phyloP scores from a whole-genome alignment of 495 filamentous ascomycete genomes.

The Neurospora sp. region DNA sequence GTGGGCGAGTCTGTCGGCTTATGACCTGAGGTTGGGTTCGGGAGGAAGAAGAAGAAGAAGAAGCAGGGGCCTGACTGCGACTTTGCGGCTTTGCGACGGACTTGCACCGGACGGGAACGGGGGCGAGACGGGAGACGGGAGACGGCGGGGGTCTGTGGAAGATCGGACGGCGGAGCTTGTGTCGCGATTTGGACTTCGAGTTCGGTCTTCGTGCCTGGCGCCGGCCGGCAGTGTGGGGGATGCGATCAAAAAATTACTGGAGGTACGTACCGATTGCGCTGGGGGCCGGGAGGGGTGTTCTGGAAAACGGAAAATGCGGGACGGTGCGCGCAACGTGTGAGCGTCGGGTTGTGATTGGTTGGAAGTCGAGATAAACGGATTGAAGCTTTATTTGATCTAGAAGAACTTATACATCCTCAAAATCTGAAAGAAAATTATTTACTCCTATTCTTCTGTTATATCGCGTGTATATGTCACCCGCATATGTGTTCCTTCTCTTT shows the following conservation, averaged over 20 bases:
- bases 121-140: background rate
- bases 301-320: background rate
- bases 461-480: background rate
- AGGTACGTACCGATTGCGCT: background rate
- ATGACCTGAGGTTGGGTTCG: no score
- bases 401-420: no score
- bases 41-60: no score
- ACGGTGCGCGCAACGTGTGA: background rate
- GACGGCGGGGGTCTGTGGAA: background rate
- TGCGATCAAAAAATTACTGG: background rate
- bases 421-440: no score
- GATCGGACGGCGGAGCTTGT: background rate
- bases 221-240: background rate
- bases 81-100: background rate
- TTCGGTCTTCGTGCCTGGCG: background rate
- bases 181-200: background rate
- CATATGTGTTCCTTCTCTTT: background rate
- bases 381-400: background rate
- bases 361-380: background rate
- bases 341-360: background rate
- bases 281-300: background rate
- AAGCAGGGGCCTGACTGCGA: background rate
- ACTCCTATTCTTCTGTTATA: no score
- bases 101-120: conserved; percentile 3
- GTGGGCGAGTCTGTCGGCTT: conserved; percentile 15